Evolutionary conservation across 1,284 basidiomycete genomes (phyloP), one percentile per base, ranked within the genome.

Genomic region (Neolentinus lepideus): DNA sequence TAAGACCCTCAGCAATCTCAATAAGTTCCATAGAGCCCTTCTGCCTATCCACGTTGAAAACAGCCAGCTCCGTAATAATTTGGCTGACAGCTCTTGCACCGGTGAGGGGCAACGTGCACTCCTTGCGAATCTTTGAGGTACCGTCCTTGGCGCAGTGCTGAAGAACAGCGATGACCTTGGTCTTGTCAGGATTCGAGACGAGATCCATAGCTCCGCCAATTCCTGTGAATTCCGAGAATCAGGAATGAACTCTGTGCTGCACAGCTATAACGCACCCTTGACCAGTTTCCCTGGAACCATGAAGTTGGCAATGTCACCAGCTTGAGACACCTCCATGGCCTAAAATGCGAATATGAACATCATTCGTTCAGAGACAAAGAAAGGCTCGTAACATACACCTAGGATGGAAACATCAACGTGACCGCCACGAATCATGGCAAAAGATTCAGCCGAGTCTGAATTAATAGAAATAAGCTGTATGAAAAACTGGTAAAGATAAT

Each of bases 281-380:
- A 93, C 83, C 66, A 94, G 81, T 72, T 94, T 93, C 27, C 92
- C 91, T n/a, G 93, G 93, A 64, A 97, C 92, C 92, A 96, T 97
- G 70, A 91, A 98, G 77, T 97, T 98, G 51, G 94, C 94, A 57
- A 97, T 86, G 66, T 97, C 93, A 60, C 94, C 94, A 36, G 85
- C 84, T 62, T 90, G 84, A 0, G 91, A 92, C 46, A 97, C 93
- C 78, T 97, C 85, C 85, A 98, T 92, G 1, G 94, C 92, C 88
- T 90, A 57, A 36, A 54, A 54, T 47, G 48, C 46, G 9, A 12
- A 26, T 16, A 24, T 56, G 22, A 57, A 60, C 25, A 58, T 54
- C 46, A 45, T 25, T 22, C n/a, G n/a, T n/a, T 38, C 21, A 38
- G 21, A 21, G 43, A 38, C 25, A 48, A 36, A 56, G 54, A 31